A percentile compares a stretch with the other conserved stretches of the same genome.
Evolutionary conservation across 306 rosid species (phyloP).

Genomic region (Hippophae gyantsensis): DNA sequence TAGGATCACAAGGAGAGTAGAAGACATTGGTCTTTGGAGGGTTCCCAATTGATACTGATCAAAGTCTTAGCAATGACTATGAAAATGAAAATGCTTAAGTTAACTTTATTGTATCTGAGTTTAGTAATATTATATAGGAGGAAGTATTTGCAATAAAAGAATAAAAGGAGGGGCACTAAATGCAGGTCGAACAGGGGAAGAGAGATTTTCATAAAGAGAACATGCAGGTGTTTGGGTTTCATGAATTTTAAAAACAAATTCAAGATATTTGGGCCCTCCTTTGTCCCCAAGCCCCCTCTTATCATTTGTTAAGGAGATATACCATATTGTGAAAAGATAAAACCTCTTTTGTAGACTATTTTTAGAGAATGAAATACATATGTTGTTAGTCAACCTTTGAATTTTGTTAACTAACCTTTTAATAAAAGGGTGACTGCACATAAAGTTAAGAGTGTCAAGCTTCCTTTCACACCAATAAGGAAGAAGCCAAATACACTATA

Average conservation of each 20-base stretch:
- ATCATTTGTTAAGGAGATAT: background rate
- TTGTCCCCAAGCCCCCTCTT: conserved; percentile 28
- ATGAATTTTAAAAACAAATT: conserved; percentile 45
- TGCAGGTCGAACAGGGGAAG: conserved; percentile 35
- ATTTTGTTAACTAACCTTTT: too few species aligned
- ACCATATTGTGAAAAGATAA: too few species aligned
- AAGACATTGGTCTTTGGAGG: conserved; percentile 14
- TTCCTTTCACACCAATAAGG: too few species aligned
- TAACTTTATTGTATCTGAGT: background rate
- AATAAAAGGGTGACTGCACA: too few species aligned
- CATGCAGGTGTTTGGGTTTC: conserved; percentile 70
- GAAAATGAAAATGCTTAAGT: background rate
- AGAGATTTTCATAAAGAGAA: conserved; percentile 61
- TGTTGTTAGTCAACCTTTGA: too few species aligned
- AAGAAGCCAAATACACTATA: too few species aligned
- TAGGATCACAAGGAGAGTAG: conserved; percentile 27
- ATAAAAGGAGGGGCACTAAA: conserved; percentile 37
- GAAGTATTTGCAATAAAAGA: conserved; percentile 26
- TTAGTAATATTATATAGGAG: background rate
- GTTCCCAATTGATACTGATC: background rate
- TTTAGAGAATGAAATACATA: too few species aligned
- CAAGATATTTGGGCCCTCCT: conserved; percentile 51
- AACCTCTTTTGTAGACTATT: too few species aligned
- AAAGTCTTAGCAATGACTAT: background rate
- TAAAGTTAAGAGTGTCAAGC: too few species aligned